A percentile compares a stretch with the other conserved stretches of the same genome.
Evolutionary conservation across 352 stramenopile genomes (phyloP).

Genomic region (Phytophthora vignae): DNA sequence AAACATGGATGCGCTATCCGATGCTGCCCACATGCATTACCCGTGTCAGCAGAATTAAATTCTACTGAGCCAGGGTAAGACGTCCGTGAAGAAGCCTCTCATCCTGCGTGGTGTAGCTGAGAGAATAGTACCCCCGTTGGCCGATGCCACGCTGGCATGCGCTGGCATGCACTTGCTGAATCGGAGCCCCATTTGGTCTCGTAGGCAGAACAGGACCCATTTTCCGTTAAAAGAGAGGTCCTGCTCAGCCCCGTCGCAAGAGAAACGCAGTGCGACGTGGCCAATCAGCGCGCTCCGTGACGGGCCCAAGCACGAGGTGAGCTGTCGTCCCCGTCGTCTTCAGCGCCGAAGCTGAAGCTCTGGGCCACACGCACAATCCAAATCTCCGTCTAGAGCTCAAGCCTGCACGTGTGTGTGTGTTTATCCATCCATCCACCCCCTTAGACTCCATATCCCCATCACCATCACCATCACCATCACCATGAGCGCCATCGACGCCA

Average conservation of each 20-base stretch:
- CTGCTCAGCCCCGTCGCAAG: conserved; percentile 31
- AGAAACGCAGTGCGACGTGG: conserved; percentile 16
- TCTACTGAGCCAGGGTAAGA: no score
- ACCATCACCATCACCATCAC: conserved; percentile 14
- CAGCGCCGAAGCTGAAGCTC: not conserved
- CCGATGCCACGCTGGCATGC: no score
- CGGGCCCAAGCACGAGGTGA: not conserved
- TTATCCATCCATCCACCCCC: no score
- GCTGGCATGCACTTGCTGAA: not conserved
- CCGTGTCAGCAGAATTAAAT: no score
- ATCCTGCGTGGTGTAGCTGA: no score
- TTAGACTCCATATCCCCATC: not conserved
- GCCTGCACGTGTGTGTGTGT: not conserved
- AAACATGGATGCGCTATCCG: no score
- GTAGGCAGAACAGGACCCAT: no score
- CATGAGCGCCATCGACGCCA: conserved; percentile 31
- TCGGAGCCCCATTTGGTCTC: not conserved
- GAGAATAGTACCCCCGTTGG: no score
- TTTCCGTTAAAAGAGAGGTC: not conserved
- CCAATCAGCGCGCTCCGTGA: conserved; percentile 12
- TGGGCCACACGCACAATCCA: conserved; percentile 28
- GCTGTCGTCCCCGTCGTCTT: conserved; percentile 26
- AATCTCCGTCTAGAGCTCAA: conserved; percentile 23
- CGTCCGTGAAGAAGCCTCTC: no score
- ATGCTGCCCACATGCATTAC: no score